Evolutionary conservation across 495 filamentous ascomycete genomes (phyloP).

Genomic region (Penicillium egyptiacum): DNA sequence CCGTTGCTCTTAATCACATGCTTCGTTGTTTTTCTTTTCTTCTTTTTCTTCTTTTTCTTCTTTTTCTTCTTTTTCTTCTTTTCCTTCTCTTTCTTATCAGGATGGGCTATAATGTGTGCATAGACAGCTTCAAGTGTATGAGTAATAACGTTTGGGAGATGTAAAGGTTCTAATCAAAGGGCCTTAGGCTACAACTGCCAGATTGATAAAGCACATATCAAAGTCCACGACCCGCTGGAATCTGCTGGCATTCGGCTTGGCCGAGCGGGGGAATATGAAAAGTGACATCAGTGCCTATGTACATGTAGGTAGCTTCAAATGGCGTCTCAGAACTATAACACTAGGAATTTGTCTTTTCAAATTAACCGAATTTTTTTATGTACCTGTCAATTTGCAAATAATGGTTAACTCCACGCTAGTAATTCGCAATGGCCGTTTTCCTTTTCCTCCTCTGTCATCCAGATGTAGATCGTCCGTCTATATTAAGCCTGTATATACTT

Average conservation of each 20-base stretch:
- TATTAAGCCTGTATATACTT: too few relatives aligned
- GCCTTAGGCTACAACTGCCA: background rate
- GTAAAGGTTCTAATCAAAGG: background rate
- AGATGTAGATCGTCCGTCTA: background rate
- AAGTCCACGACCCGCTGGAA: background rate
- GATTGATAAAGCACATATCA: too few relatives aligned
- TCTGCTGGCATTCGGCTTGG: background rate
- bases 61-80: background rate
- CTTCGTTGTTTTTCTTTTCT: background rate
- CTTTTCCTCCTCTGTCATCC: background rate
- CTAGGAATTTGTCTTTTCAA: background rate
- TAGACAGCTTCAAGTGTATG: background rate
- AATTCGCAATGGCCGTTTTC: background rate
- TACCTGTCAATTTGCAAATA: background rate
- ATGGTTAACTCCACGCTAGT: background rate
- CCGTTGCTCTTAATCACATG: background rate
- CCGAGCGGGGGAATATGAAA: background rate
- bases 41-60: background rate
- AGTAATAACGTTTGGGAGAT: background rate
- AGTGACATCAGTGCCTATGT: background rate
- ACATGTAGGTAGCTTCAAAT: background rate
- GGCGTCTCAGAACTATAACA: background rate
- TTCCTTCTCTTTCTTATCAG: background rate
- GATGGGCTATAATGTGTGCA: background rate
- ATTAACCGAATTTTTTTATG: background rate